Percentiles rank a stretch among this genome's conserved stretches.
phyloP scores from a whole-genome alignment of 306 rosid genomes.

The Ceratonia siliqua region DNA sequence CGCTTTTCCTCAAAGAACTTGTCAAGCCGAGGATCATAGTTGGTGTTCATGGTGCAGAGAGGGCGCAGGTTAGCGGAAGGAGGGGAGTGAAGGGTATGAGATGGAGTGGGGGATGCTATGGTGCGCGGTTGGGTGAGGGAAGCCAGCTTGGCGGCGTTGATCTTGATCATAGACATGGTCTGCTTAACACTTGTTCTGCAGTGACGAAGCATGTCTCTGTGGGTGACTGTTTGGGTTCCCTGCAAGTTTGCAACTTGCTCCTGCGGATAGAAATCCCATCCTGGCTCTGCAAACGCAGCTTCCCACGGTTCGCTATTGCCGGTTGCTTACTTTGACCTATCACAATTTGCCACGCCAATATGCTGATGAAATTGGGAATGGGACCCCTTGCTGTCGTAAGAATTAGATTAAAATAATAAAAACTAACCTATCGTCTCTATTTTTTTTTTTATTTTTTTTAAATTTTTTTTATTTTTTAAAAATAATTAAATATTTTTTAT shows the following conservation, averaged over 20 bases:
- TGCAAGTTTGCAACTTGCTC: neutral
- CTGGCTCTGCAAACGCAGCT: neutral
- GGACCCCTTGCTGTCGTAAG: no score
- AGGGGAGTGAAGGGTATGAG: neutral
- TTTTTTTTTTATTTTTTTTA: no score
- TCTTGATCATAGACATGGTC: neutral
- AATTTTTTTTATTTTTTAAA: no score
- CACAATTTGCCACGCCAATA: neutral
- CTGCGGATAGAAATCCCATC: neutral
- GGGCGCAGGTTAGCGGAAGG: neutral
- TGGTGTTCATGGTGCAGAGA: conserved; percentile 22
- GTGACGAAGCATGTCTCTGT: neutral
- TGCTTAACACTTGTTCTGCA: neutral
- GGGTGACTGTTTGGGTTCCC: no score
- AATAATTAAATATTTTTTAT: no score
- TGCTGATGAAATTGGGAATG: no score
- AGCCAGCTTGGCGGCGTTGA: conserved; percentile 14
- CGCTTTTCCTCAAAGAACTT: conserved; percentile 29
- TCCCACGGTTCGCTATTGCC: neutral
- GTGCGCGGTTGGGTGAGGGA: conserved; percentile 2
- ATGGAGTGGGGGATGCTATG: neutral
- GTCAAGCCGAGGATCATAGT: conserved; percentile 30
- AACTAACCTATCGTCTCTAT: no score
- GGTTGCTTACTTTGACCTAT: neutral
- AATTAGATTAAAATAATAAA: no score